Conservation (phyloP, 495 filamentous ascomycete species). For the Podospora pseudopauciseta region DNA sequence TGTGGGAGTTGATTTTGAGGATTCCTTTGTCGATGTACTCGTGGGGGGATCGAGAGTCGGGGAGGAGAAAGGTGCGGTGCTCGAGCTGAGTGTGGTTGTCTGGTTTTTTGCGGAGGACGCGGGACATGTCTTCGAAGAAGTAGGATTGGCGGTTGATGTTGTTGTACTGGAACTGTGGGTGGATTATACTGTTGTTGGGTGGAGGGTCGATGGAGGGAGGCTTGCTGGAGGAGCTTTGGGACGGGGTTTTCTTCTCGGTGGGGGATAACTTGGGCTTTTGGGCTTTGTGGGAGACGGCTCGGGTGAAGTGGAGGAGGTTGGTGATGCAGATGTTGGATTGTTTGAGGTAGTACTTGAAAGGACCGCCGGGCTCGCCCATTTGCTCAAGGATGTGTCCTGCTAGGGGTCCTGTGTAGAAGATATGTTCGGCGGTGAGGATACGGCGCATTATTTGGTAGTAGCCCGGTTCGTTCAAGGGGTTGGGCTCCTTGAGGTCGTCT, state of each 20-base stretch:
- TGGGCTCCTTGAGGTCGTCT: neutral
- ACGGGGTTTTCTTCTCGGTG: neutral
- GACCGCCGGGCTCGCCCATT: neutral
- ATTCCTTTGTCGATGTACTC: conserved; percentile 8
- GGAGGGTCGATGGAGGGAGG: too few species aligned
- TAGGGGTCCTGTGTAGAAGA: neutral
- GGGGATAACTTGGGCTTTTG: neutral
- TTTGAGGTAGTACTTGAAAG: conserved; percentile 5
- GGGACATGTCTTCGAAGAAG: conserved; percentile 10
- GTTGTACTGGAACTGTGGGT: neutral
- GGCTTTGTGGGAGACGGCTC: neutral
- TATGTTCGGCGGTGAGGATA: neutral
- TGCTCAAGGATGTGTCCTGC: neutral
- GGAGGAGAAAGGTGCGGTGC: neutral
- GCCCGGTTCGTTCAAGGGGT: neutral
- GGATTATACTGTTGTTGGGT: neutral
- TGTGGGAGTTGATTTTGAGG: conserved; percentile 11
- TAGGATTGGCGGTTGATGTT: neutral
- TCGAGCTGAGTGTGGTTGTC: neutral
- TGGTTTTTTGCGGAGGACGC: neutral
- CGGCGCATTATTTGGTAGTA: conserved; percentile 6
- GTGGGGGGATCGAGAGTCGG: neutral
- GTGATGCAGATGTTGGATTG: conserved; percentile 7
- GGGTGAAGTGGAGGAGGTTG: conserved; percentile 11
- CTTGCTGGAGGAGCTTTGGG: neutral